These are phyloP conservation scores for Curvularia hawaiiensis DNA, from an alignment of 2,329 filamentous ascomycete genomes.

Conservation along the genomic window DNA sequence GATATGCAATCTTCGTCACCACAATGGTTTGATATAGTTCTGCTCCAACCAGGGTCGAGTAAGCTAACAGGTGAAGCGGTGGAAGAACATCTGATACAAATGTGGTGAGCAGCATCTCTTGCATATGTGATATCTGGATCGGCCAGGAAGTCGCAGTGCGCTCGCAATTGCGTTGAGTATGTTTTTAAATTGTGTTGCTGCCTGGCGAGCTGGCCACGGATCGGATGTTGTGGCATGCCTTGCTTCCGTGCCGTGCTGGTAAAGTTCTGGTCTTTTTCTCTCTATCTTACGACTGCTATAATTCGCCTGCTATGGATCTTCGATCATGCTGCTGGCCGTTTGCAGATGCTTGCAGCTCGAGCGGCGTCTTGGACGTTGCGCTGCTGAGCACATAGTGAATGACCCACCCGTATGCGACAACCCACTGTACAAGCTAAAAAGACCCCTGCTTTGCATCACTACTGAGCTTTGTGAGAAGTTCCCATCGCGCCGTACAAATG, in stretches of 20 bases:
- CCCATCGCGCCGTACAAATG: background rate
- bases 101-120: background rate
- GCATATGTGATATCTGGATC: background rate
- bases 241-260: background rate
- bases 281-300: too few species aligned
- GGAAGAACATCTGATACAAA: constrained; percentile 14
- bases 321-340: too few species aligned
- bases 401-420: background rate
- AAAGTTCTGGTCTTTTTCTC: background rate
- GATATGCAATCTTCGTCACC: constrained; percentile 49
- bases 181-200: constrained; percentile 9
- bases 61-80: constrained; percentile 47
- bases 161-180: background rate
- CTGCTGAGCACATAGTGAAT: background rate
- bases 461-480: background rate
- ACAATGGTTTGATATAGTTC: constrained; percentile 50
- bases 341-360: too few species aligned
- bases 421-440: background rate
- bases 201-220: constrained; percentile 1
- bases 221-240: background rate
- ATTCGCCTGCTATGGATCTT: too few species aligned
- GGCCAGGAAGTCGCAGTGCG: background rate
- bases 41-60: constrained; percentile 49
- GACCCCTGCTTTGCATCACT: too few species aligned
- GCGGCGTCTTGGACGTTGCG: background rate